Conservation (phyloP, 805 yeast genomes). For the Cyberlindnera xylosilytica region DNA sequence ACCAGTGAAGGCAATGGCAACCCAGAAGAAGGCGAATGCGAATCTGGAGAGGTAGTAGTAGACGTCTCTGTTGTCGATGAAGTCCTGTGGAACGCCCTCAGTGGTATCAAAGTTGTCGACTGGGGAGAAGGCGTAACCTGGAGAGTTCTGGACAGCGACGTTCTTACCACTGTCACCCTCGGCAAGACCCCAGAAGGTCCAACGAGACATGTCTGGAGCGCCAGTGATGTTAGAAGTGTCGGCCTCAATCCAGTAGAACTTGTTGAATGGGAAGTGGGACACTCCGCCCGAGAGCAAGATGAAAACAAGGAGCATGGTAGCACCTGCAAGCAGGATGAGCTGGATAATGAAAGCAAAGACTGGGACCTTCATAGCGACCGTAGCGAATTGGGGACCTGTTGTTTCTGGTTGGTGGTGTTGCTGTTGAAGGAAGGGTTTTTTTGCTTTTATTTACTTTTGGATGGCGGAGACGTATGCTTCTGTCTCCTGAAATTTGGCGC, state of each 20-base stretch:
- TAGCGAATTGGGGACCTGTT: no score
- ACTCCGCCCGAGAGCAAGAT: constrained; percentile 64
- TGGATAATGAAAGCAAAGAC: constrained; percentile 14
- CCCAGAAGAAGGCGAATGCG: constrained; percentile 58
- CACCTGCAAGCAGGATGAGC: constrained; percentile 24
- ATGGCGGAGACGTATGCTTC: constrained; percentile 7
- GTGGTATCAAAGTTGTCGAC: constrained; percentile 64
- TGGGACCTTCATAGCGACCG: constrained; percentile 16
- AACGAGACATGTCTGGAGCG: constrained; percentile 54
- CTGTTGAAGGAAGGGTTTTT: neutral
- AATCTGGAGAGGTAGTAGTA: constrained; percentile 66
- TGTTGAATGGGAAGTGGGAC: constrained; percentile 54
- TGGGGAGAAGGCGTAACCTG: constrained; percentile 75
- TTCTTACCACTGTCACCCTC: constrained; percentile 34
- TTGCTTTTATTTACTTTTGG: constrained; percentile 1
- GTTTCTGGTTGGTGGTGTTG: neutral
- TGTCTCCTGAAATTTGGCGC: constrained; percentile 16
- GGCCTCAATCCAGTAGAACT: constrained; percentile 69
- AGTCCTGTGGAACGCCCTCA: constrained; percentile 48
- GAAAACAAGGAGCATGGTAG: constrained; percentile 50
- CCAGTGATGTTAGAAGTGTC: constrained; percentile 54
- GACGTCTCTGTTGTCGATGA: constrained; percentile 50
- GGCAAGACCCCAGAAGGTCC: constrained; percentile 86
- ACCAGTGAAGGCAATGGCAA: constrained; percentile 60
- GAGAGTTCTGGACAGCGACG: constrained; percentile 42